A percentile compares a stretch with the other conserved stretches of the same genome.
These are phyloP conservation scores for Blastobotrys mokoenaii DNA, from an alignment of 805 yeast genomes.

Conservation along the genomic window DNA sequence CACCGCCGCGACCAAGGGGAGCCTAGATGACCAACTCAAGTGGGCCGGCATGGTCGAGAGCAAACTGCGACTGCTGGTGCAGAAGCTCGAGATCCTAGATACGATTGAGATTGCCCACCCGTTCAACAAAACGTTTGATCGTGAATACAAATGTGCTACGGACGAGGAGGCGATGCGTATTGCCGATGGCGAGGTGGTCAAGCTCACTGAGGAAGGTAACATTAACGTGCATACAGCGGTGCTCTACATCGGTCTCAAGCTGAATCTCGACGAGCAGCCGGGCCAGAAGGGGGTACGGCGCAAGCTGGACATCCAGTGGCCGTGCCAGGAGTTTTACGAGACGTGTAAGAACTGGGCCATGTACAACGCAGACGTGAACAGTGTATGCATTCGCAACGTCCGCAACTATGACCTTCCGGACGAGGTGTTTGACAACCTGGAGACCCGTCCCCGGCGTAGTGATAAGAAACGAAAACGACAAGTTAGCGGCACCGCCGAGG, in stretches of 20 bases:
- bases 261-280: constrained; percentile 43
- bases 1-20: constrained; percentile 64
- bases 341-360: constrained; percentile 67
- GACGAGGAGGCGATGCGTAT: constrained; percentile 51
- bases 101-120: constrained; percentile 87
- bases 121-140: constrained; percentile 66
- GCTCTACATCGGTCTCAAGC: constrained; percentile 69
- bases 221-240: constrained; percentile 54
- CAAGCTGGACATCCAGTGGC: constrained; percentile 70
- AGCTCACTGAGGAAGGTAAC: constrained; percentile 19
- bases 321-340: constrained; percentile 81
- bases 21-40: constrained; percentile 73
- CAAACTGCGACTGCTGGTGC: constrained; percentile 70
- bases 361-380: constrained; percentile 52
- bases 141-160: constrained; percentile 38
- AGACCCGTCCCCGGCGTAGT: constrained; percentile 59
- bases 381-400: constrained; percentile 62
- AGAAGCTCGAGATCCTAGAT: constrained; percentile 67
- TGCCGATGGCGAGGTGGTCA: constrained; percentile 52
- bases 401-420: constrained; percentile 70
- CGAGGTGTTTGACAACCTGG: constrained; percentile 77
- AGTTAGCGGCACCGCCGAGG: neutral
- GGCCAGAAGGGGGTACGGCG: constrained; percentile 30
- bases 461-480: constrained; percentile 41
- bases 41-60: constrained; percentile 95